phyloP scores from a whole-genome alignment of 768 basidiomycete species.

The Trametes meyenii region DNA sequence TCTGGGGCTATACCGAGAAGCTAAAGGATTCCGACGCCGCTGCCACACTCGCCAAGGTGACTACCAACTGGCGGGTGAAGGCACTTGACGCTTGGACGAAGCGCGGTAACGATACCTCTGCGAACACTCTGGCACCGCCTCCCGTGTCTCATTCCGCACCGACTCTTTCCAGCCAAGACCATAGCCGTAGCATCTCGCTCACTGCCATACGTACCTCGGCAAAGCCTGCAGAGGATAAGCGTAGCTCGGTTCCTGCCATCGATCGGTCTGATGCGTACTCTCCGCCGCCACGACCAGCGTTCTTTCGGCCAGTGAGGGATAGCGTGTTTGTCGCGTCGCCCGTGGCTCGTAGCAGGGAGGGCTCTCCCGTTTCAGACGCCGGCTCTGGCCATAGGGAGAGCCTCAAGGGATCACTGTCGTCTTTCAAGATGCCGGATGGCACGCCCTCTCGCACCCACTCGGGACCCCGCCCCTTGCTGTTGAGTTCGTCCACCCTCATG shows the following conservation, averaged over 20 bases:
- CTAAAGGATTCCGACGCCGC: slow-evolving; percentile 72
- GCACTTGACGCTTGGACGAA: slow-evolving; percentile 46
- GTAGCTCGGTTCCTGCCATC: slow-evolving; percentile 45
- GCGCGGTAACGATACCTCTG: slow-evolving; percentile 18
- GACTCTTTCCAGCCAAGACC: slow-evolving; percentile 4
- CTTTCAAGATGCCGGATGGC: slow-evolving; percentile 39
- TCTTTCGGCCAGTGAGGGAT: slow-evolving; percentile 60
- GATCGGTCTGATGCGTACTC: slow-evolving; percentile 44
- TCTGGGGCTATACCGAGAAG: slow-evolving; percentile 77
- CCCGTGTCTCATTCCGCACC: slow-evolving; percentile 7
- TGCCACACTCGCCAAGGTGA: slow-evolving; percentile 70
- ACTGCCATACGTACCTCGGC: slow-evolving; percentile 10
- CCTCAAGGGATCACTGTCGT: slow-evolving; percentile 47
- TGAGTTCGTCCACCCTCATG: slow-evolving; percentile 47
- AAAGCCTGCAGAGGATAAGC: slow-evolving; percentile 25
- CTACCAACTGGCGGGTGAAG: slow-evolving; percentile 75
- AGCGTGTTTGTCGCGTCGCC: slow-evolving; percentile 40
- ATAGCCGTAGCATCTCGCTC: slow-evolving; percentile 20
- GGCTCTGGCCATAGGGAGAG: slow-evolving; percentile 43
- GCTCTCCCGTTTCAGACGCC: slow-evolving; percentile 31
- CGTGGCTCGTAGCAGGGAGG: slow-evolving; percentile 19
- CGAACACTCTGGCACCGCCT: slow-evolving; percentile 27
- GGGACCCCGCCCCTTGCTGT: slow-evolving; percentile 67
- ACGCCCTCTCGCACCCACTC: slow-evolving; percentile 31
- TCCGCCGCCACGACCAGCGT: slow-evolving; percentile 59